phyloP scores from a whole-genome alignment of 179 eudicot genomes.

The Actinidia arguta region DNA sequence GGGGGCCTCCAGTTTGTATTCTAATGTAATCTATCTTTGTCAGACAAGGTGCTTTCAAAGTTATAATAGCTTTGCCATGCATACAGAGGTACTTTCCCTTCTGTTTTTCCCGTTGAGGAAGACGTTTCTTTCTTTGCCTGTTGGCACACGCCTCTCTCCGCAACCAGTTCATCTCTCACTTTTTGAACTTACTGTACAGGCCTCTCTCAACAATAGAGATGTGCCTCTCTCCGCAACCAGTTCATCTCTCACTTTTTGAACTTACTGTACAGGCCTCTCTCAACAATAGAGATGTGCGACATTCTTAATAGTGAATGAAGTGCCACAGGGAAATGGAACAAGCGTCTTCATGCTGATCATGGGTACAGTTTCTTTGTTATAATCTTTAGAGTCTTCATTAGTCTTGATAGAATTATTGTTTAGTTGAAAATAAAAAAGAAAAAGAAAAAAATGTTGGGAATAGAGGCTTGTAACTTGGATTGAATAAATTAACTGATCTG shows the following conservation, averaged over 20 bases:
- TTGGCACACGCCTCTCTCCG: neutral
- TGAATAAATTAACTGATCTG: neutral
- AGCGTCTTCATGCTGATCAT: slow-evolving; percentile 3
- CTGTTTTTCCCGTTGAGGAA: neutral
- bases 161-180: neutral
- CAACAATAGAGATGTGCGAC: neutral
- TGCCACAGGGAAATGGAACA: no score
- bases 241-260: neutral
- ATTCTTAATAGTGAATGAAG: neutral
- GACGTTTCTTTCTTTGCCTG: neutral
- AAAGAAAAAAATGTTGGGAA: neutral
- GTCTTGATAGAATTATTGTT: neutral
- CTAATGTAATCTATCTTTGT: neutral
- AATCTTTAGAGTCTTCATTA: neutral
- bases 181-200: neutral
- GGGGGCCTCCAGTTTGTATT: neutral
- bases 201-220: neutral
- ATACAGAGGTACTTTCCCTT: no score
- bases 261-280: neutral
- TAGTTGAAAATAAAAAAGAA: no score
- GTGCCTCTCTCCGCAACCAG: neutral
- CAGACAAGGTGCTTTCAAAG: neutral
- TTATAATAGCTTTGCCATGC: neutral
- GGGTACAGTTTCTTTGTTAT: neutral
- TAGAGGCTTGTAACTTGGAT: neutral